These are phyloP conservation scores for Diospyros lotus DNA, from an alignment of 148 eudicot species.

Conservation along the genomic window DNA sequence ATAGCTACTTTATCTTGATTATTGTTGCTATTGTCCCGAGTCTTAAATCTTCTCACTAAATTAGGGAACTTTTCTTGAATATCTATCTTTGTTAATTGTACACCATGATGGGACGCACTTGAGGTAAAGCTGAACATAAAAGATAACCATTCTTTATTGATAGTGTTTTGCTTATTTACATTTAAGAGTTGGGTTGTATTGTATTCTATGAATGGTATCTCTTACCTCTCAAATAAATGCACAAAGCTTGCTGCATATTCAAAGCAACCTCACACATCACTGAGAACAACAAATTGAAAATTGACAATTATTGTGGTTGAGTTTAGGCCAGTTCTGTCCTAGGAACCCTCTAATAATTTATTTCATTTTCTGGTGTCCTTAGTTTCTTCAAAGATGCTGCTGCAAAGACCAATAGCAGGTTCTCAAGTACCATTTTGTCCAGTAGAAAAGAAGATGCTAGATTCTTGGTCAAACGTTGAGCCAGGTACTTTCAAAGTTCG, in stretches of 20 bases:
- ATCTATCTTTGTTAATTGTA: neutral
- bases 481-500: constrained; percentile 78
- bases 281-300: neutral
- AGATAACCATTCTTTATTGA: neutral
- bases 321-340: too few species aligned
- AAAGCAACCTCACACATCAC: neutral
- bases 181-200: neutral
- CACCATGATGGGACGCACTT: neutral
- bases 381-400: constrained; percentile 81
- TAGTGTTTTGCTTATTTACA: neutral
- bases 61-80: neutral
- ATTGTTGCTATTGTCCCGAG: too few species aligned
- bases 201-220: constrained; percentile 2
- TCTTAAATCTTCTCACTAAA: neutral
- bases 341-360: neutral
- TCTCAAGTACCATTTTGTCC: constrained; percentile 90
- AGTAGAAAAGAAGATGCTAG: constrained; percentile 64
- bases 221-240: neutral
- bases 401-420: constrained; percentile 90
- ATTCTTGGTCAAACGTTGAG: constrained; percentile 81
- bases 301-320: neutral
- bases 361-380: constrained; percentile 6
- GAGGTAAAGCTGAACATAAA: neutral
- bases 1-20: neutral
- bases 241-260: neutral